Evolutionary conservation across 2,329 filamentous ascomycete genomes (phyloP).

Genomic region (Talaromyces rugulosus): DNA sequence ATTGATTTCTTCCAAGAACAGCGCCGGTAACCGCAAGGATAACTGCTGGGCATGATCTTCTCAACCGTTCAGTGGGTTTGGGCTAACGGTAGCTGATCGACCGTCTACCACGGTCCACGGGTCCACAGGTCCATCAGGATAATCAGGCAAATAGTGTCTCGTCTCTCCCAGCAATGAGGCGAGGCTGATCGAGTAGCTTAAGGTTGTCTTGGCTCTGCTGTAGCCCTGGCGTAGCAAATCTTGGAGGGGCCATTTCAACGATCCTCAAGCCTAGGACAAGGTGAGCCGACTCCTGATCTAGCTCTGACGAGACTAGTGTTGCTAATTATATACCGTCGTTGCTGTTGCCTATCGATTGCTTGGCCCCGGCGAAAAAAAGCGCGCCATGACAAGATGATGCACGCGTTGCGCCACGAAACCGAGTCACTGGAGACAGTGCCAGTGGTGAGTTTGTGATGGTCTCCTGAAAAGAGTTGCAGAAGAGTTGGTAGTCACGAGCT

Average conservation of each 20-base stretch:
- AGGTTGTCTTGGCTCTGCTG: not conserved
- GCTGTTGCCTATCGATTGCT: not conserved
- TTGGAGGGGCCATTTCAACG: not conserved
- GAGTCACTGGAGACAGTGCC: not conserved
- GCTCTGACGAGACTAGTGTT: not conserved
- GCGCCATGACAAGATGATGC: not conserved
- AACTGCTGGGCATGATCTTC: not conserved
- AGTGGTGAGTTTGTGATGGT: not conserved
- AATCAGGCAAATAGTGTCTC: not conserved
- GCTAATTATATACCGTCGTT: not conserved
- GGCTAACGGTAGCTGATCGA: no score
- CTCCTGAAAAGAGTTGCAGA: not conserved
- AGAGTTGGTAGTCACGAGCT: not conserved
- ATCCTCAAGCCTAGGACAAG: not conserved
- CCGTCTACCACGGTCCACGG: not conserved
- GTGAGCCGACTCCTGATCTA: not conserved
- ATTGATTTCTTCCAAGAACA: not conserved
- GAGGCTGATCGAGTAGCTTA: not conserved
- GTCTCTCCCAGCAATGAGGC: not conserved
- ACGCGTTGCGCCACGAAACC: not conserved
- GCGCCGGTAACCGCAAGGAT: not conserved
- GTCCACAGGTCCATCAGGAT: no score
- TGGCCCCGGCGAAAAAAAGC: not conserved
- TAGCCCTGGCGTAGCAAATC: not conserved
- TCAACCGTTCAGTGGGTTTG: not conserved